Evolutionary conservation across 73 alveolate species (phyloP).

Genomic region (Tetrahymena thermophila): DNA sequence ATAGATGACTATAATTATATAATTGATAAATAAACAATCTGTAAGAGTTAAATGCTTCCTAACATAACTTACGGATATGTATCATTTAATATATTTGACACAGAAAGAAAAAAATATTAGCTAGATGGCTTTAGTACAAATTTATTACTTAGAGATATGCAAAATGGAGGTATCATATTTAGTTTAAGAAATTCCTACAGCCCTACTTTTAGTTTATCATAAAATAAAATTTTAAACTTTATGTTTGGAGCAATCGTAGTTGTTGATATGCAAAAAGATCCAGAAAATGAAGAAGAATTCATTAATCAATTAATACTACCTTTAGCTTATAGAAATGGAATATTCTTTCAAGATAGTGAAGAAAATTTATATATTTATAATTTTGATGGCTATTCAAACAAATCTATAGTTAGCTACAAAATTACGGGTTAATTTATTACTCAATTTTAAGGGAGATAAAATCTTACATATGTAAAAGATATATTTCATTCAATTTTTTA

Average conservation of each 20-base stretch:
- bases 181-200: neutral
- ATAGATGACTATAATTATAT: neutral
- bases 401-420: neutral
- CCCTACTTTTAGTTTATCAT: neutral
- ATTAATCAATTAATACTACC: neutral
- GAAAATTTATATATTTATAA: no score
- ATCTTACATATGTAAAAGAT: neutral
- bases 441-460: neutral
- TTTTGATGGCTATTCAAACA: neutral
- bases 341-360: neutral
- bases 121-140: neutral
- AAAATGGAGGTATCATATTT: neutral
- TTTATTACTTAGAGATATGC: neutral
- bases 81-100: neutral
- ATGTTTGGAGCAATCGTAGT: neutral
- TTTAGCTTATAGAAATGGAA: neutral
- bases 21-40: neutral
- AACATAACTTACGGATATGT: neutral
- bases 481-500: no score
- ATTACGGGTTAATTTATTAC: neutral
- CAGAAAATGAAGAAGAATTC: neutral
- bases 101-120: neutral
- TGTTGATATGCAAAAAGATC: neutral
- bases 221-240: no score
- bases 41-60: neutral